These are phyloP conservation scores for Quercus lobata DNA, from an alignment of 331 rosid species.

Conservation along the genomic window DNA sequence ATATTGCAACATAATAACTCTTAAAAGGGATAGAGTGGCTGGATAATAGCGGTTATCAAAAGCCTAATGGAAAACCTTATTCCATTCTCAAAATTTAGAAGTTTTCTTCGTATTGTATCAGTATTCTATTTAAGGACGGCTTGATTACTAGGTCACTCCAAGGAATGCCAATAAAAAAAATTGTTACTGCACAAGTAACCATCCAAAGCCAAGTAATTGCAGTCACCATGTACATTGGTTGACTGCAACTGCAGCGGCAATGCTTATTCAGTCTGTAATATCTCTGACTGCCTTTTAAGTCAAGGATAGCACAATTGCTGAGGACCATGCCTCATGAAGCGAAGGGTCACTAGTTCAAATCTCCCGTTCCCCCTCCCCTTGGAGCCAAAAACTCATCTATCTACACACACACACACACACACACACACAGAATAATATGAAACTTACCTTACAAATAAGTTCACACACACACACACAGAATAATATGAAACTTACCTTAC, in stretches of 20 bases:
- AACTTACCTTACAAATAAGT: constrained; percentile 87
- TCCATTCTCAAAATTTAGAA: background rate
- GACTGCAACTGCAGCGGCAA: background rate
- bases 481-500: constrained; percentile 54
- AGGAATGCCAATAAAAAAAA: background rate
- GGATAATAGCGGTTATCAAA: background rate
- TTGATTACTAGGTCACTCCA: background rate
- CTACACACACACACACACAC: no score
- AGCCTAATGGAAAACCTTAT: background rate
- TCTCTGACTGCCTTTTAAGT: background rate
- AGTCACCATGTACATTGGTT: background rate
- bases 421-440: background rate
- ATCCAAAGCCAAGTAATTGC: background rate
- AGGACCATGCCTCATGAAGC: no score
- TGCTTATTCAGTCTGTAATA: background rate
- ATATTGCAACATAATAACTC: background rate
- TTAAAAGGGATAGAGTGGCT: background rate
- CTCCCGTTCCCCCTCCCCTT: no score
- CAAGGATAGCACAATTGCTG: no score
- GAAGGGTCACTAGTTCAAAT: no score
- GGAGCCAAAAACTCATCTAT: no score
- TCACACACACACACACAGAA: constrained; percentile 17
- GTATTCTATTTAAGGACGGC: background rate
- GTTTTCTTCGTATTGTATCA: background rate
- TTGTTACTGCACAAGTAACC: background rate